These are phyloP conservation scores for Colletotrichum sp. DNA, from an alignment of 2,329 filamentous ascomycete species.

Conservation along the genomic window DNA sequence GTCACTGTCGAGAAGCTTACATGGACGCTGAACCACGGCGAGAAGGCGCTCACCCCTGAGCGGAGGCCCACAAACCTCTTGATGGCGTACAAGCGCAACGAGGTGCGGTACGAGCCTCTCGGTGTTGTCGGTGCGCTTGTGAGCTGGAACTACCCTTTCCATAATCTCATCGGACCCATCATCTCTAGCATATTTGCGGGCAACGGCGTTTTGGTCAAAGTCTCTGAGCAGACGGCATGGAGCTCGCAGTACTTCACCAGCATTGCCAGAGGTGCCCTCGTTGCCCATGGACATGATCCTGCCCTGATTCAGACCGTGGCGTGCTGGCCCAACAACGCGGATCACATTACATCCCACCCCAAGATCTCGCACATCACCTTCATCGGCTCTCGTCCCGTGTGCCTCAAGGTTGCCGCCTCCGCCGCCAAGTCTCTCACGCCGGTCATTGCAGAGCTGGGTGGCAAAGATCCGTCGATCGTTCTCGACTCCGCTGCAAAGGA, in stretches of 20 bases:
- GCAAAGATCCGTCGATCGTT: slow-evolving; percentile 91
- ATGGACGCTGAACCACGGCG: slow-evolving; percentile 93
- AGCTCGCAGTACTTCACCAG: slow-evolving; percentile 81
- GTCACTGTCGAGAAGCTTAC: slow-evolving; percentile 93
- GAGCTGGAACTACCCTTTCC: slow-evolving; percentile 97
- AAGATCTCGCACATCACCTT: slow-evolving; percentile 91
- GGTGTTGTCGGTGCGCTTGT: slow-evolving; percentile 93
- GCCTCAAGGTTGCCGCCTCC: slow-evolving; percentile 84
- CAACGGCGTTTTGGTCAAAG: slow-evolving; percentile 92
- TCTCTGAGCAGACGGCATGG: slow-evolving; percentile 96
- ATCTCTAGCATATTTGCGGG: slow-evolving; percentile 91
- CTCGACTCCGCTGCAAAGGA: slow-evolving; percentile 76
- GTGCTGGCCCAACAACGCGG: slow-evolving; percentile 86
- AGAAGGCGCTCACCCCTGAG: slow-evolving; percentile 76
- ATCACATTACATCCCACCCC: slow-evolving; percentile 83
- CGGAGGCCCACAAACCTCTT: slow-evolving; percentile 85
- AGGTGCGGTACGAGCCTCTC: slow-evolving; percentile 87
- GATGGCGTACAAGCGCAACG: slow-evolving; percentile 95
- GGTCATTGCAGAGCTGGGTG: slow-evolving; percentile 88
- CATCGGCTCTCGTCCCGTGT: slow-evolving; percentile 88
- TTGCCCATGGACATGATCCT: slow-evolving; percentile 81
- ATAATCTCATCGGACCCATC: slow-evolving; percentile 91
- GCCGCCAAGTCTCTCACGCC: slow-evolving; percentile 88
- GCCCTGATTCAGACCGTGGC: slow-evolving; percentile 83
- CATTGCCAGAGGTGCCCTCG: slow-evolving; percentile 79